Evolutionary conservation across 1,284 basidiomycete species (phyloP).

Genomic region (Rhodotorula mucilaginosa): DNA sequence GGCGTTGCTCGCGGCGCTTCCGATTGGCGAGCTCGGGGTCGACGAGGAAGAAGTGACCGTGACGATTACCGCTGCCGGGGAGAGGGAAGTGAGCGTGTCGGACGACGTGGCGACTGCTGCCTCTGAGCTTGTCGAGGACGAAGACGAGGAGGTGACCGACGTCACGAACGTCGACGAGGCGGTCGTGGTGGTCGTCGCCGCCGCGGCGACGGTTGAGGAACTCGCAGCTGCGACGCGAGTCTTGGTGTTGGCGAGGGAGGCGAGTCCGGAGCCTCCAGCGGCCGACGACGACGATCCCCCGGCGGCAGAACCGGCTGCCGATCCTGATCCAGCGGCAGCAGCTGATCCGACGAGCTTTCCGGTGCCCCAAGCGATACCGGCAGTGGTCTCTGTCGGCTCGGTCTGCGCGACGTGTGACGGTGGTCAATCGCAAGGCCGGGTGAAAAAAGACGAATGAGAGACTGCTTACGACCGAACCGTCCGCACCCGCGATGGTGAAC

Average conservation of each 20-base stretch:
- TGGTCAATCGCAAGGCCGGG: no score
- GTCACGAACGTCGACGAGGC: neutral
- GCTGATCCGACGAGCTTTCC: slow-evolving; percentile 10
- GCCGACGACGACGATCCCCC: neutral
- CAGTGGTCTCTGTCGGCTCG: slow-evolving; percentile 10
- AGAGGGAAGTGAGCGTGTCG: neutral
- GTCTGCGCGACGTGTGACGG: slow-evolving; percentile 4
- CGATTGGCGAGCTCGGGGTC: neutral
- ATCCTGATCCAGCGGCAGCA: neutral
- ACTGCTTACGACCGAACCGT: slow-evolving; percentile 48
- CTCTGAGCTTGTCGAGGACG: neutral
- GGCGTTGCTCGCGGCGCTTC: neutral
- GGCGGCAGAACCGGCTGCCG: neutral
- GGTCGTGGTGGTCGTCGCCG: neutral
- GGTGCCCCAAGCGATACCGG: slow-evolving; percentile 13
- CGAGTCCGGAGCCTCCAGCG: neutral
- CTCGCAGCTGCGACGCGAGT: neutral
- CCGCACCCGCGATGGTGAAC: slow-evolving; percentile 67
- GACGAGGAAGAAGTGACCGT: neutral
- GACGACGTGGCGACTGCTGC: neutral
- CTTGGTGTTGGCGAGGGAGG: neutral
- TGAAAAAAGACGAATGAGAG: no score
- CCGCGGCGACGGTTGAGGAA: neutral
- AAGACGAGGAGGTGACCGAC: neutral
- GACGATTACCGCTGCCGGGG: neutral